Evolutionary conservation across 164 flowering plant genomes (phyloP).

Genomic region (Umbilicus rupestris): DNA sequence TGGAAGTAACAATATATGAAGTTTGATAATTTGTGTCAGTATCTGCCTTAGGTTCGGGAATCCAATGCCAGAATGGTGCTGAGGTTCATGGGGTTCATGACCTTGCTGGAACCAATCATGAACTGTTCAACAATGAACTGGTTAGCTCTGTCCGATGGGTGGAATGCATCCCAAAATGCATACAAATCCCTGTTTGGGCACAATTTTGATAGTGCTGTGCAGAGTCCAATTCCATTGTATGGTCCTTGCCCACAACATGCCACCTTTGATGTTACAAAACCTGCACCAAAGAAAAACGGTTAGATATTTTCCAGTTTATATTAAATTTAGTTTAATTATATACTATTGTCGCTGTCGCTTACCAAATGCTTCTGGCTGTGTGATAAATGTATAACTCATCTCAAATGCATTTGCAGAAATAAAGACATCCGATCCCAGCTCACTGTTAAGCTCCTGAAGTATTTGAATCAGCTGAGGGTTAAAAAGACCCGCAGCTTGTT

Average conservation of each 20-base stretch:
- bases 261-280: slow-evolving; percentile 50
- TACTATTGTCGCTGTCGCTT: slow-evolving; percentile 16
- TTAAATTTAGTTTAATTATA: not conserved
- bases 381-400: slow-evolving; percentile 43
- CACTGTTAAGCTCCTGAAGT: slow-evolving; percentile 36
- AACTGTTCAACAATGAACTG: slow-evolving; percentile 28
- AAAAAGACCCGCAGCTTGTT: slow-evolving; percentile 42
- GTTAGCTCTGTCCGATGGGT: slow-evolving; percentile 40
- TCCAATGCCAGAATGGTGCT: slow-evolving; percentile 35
- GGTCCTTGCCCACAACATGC: slow-evolving; percentile 93
- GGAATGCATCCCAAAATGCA: slow-evolving; percentile 53
- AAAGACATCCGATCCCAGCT: slow-evolving; percentile 40
- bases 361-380: slow-evolving; percentile 51
- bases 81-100: slow-evolving; percentile 53
- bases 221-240: slow-evolving; percentile 63
- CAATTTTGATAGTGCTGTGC: slow-evolving; percentile 31
- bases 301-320: not conserved
- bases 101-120: slow-evolving; percentile 26
- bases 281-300: slow-evolving; percentile 19
- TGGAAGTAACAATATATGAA: too few relatives aligned
- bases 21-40: too few relatives aligned
- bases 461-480: slow-evolving; percentile 49
- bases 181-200: slow-evolving; percentile 32
- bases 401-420: slow-evolving; percentile 32
- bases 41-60: slow-evolving; percentile 4